phyloP scores from a whole-genome alignment of 352 stramenopile species.

The Pythium insidiosum region DNA sequence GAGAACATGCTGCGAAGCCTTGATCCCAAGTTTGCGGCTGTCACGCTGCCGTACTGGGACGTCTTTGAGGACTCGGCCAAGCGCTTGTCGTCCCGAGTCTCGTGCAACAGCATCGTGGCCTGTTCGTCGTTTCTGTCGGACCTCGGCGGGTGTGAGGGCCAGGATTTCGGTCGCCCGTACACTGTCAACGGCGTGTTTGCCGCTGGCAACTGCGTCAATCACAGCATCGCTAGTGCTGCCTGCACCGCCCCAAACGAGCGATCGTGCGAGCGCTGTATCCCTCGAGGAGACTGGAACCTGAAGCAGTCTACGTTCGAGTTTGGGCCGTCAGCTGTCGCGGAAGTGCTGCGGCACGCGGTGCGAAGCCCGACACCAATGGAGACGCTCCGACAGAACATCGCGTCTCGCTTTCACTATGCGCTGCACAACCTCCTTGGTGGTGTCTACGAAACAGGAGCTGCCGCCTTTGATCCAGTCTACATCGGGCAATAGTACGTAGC shows the following conservation, averaged over 20 bases:
- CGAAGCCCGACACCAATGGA: constrained; percentile 22
- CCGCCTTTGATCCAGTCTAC: constrained; percentile 30
- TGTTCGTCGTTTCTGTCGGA: constrained; percentile 40
- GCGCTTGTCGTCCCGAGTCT: constrained; percentile 8
- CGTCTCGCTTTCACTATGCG: constrained; percentile 31
- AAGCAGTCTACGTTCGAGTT: constrained; percentile 57
- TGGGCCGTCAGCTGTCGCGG: constrained; percentile 45
- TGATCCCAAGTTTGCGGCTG: constrained; percentile 9
- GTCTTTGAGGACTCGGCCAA: constrained; percentile 18
- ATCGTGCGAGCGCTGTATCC: constrained; percentile 55
- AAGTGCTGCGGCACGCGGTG: constrained; percentile 38
- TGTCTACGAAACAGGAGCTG: constrained; percentile 24
- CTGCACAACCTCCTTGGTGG: constrained; percentile 29
- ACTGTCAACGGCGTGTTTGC: constrained; percentile 21
- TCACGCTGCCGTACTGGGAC: constrained; percentile 33
- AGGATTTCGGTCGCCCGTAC: constrained; percentile 14
- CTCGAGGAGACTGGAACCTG: constrained; percentile 57
- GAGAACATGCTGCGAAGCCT: constrained; percentile 35
- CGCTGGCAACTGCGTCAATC: constrained; percentile 49
- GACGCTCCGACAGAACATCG: constrained; percentile 22
- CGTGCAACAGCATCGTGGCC: constrained; percentile 16
- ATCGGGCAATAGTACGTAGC: constrained; percentile 28
- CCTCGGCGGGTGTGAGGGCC: constrained; percentile 39
- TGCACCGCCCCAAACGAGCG: constrained; percentile 22
- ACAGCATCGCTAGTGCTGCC: constrained; percentile 29